phyloP scores from a whole-genome alignment of 2,329 filamentous ascomycete genomes.

The Scolecobasidium constrictum region DNA sequence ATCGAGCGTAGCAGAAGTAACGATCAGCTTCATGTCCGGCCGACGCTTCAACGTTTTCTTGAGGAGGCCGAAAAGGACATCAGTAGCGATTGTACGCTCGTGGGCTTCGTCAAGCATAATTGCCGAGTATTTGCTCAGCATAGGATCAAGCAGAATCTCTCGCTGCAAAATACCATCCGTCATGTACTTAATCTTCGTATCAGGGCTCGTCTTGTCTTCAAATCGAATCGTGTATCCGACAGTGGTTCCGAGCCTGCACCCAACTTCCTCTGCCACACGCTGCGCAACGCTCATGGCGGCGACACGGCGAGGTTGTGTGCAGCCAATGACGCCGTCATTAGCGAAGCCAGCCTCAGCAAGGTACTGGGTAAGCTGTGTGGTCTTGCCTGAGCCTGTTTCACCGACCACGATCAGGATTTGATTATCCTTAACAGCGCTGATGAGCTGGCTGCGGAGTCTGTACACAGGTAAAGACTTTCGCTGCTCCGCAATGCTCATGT shows the following conservation, averaged over 20 bases:
- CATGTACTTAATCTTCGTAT: constrained; percentile 98
- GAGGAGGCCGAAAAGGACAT: constrained; percentile 92
- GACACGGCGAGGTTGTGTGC: constrained; percentile 92
- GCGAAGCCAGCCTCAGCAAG: constrained; percentile 86
- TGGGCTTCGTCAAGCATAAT: constrained; percentile 99
- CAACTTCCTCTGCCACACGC: constrained; percentile 94
- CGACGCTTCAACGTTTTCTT: constrained; percentile 79
- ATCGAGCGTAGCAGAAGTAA: constrained; percentile 97
- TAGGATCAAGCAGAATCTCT: constrained; percentile 92
- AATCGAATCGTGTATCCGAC: constrained; percentile 99
- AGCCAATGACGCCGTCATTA: constrained; percentile 81
- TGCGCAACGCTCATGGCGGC: constrained; percentile 98
- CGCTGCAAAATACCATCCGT: constrained; percentile 97
- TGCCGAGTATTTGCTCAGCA: constrained; percentile 85
- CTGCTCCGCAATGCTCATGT: constrained; percentile 90
- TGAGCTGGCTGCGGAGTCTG: constrained; percentile 75
- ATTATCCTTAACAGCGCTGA: constrained; percentile 77
- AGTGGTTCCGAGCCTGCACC: constrained; percentile 83
- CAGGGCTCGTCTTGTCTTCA: constrained; percentile 81
- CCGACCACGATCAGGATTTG: constrained; percentile 93
- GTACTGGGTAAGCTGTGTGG: constrained; percentile 91
- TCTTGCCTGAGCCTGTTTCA: constrained; percentile 95
- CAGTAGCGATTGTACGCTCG: constrained; percentile 92
- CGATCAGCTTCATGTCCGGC: constrained; percentile 90
- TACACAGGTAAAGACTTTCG: constrained; percentile 81